These are phyloP conservation scores for Puya raimondii DNA, from an alignment of 176 grass and related monocot genomes.

Conservation along the genomic window DNA sequence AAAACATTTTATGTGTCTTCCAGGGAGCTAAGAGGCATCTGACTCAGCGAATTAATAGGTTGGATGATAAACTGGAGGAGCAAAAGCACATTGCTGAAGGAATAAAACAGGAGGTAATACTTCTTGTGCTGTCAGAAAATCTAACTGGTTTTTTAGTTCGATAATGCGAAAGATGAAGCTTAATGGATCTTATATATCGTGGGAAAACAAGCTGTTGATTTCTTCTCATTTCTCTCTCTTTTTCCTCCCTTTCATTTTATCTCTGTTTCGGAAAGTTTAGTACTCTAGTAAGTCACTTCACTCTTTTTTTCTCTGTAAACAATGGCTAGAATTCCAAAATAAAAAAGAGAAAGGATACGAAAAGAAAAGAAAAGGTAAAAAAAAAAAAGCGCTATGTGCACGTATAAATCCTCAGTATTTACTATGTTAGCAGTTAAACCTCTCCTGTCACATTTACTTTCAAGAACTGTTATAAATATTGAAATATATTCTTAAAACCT, in stretches of 20 bases:
- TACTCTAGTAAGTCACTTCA: neutral
- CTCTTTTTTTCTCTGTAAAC: neutral
- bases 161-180: neutral
- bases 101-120: constrained; percentile 79
- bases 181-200: neutral
- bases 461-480: too few species aligned
- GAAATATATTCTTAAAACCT: too few species aligned
- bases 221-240: neutral
- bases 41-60: constrained; percentile 78
- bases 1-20: constrained; percentile 11
- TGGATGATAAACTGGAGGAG: constrained; percentile 98
- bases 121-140: neutral
- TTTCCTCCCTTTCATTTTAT: neutral
- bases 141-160: neutral
- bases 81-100: constrained; percentile 80
- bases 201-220: neutral
- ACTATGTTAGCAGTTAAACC: too few species aligned
- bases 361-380: too few species aligned
- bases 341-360: too few species aligned
- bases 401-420: too few species aligned
- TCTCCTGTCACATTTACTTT: too few species aligned
- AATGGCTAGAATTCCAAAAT: too few species aligned
- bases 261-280: neutral
- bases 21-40: constrained; percentile 92
- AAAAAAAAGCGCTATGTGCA: too few species aligned